phyloP scores from a whole-genome alignment of 2,329 filamentous ascomycete species.

The Pyrenochaeta sp. region DNA sequence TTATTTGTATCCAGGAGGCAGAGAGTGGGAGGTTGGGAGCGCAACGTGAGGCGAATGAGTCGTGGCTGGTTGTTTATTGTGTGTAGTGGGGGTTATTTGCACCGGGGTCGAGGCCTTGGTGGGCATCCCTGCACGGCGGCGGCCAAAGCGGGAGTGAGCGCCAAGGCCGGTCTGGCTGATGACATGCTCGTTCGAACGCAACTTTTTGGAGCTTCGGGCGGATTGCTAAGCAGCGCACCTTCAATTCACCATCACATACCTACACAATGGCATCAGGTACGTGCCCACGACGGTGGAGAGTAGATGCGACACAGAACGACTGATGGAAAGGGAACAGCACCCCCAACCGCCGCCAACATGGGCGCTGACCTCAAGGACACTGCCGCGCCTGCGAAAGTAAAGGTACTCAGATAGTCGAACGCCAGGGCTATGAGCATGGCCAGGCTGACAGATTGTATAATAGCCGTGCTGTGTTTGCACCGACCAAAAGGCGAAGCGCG shows the following conservation, averaged over 20 bases:
- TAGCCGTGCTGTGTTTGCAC: constrained; percentile 99
- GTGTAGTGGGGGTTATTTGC: constrained; percentile 39
- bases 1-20: constrained; percentile 8
- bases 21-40: constrained; percentile 3
- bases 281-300: constrained; percentile 14
- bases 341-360: constrained; percentile 53
- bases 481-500: constrained; percentile 87
- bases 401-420: constrained; percentile 40
- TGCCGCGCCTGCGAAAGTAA: constrained; percentile 53
- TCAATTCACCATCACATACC: constrained; percentile 23
- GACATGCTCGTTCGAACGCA: constrained; percentile 25
- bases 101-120: constrained; percentile 14
- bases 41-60: constrained; percentile 3
- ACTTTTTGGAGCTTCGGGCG: constrained; percentile 12
- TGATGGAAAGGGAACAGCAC: constrained; percentile 27
- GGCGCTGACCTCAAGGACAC: constrained; percentile 55
- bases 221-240: constrained; percentile 40
- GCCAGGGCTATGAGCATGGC: too few relatives aligned
- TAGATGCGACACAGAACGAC: constrained; percentile 3
- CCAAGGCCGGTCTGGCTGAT: constrained; percentile 29
- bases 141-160: constrained; percentile 25
- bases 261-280: constrained; percentile 45
- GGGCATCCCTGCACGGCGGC: constrained; percentile 9
- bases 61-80: constrained; percentile 34
- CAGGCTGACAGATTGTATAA: too few relatives aligned